Evolutionary conservation across 1,139 yeast genomes (phyloP).

Genomic region (Hansenula lynferdii): DNA sequence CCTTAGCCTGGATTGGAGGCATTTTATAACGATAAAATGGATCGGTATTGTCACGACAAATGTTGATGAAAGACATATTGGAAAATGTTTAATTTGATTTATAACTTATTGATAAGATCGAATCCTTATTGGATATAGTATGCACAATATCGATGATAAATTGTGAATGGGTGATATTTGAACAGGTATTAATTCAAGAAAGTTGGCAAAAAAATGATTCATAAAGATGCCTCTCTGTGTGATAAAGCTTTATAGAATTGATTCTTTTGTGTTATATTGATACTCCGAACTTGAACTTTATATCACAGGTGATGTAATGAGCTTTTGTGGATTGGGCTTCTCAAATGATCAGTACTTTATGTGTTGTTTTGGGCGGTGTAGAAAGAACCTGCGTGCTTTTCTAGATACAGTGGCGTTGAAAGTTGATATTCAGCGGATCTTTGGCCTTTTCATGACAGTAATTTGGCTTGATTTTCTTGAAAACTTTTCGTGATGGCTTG

Average conservation of each 20-base stretch:
- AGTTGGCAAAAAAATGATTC: conserved; percentile 3
- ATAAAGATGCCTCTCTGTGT: conserved; percentile 1
- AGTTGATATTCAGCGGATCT: too few species aligned
- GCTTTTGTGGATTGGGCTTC: too few species aligned
- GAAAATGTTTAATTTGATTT: not conserved
- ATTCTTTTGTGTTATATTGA: not conserved
- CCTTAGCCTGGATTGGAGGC: conserved; percentile 97
- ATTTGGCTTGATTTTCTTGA: too few species aligned
- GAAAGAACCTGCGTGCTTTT: too few species aligned
- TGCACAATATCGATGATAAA: not conserved
- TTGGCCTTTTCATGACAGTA: too few species aligned
- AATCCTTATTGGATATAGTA: conserved; percentile 1
- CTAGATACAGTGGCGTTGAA: too few species aligned
- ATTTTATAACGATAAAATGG: conserved; percentile 99
- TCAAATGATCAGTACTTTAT: too few species aligned
- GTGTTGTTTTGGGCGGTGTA: too few species aligned
- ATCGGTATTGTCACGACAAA: conserved; percentile 95
- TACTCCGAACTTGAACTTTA: too few species aligned
- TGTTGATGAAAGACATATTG: conserved; percentile 81
- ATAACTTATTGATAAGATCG: not conserved
- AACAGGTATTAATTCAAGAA: not conserved
- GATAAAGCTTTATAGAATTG: conserved; percentile 1
- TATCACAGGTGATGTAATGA: too few species aligned
- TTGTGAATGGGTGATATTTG: not conserved
- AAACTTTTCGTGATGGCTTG: too few species aligned